Conservation (phyloP, 1,284 basidiomycete genomes). For the Cutaneotrichosporon cutaneum region DNA sequence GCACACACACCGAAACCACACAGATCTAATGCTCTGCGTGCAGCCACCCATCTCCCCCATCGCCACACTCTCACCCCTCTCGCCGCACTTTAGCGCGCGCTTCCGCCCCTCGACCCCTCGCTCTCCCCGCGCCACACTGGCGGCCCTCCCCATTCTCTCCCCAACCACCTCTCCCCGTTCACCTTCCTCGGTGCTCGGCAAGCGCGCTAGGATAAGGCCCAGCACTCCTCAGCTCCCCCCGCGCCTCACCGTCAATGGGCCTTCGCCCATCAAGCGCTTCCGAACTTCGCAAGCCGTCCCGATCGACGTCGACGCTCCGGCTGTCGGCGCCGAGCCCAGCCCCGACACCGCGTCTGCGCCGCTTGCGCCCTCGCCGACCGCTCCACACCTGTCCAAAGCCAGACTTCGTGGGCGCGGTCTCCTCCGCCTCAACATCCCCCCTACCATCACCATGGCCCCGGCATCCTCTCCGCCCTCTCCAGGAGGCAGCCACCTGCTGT, state of each 20-base stretch:
- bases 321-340: not conserved
- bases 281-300: not conserved
- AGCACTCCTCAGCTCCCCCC: not conserved
- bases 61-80: conserved; percentile 5
- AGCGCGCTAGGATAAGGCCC: conserved; percentile 1
- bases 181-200: conserved; percentile 2
- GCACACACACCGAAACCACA: not conserved
- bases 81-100: conserved; percentile 1
- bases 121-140: not conserved
- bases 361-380: not conserved
- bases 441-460: not conserved
- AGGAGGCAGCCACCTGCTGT: not conserved
- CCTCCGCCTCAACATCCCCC: not conserved
- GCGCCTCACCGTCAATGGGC: conserved; percentile 2
- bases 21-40: conserved; percentile 14
- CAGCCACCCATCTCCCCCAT: conserved; percentile 5
- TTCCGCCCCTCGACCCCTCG: not conserved
- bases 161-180: not conserved
- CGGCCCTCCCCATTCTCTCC: not conserved
- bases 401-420: not conserved
- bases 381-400: conserved; percentile 3
- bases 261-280: conserved; percentile 6
- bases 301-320: not conserved
- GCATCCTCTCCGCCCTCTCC: not conserved
- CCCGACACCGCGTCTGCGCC: not conserved